Base-by-base conservation (phyloP, 164 flowering plant genomes). In the Protea cynaroides region DNA sequence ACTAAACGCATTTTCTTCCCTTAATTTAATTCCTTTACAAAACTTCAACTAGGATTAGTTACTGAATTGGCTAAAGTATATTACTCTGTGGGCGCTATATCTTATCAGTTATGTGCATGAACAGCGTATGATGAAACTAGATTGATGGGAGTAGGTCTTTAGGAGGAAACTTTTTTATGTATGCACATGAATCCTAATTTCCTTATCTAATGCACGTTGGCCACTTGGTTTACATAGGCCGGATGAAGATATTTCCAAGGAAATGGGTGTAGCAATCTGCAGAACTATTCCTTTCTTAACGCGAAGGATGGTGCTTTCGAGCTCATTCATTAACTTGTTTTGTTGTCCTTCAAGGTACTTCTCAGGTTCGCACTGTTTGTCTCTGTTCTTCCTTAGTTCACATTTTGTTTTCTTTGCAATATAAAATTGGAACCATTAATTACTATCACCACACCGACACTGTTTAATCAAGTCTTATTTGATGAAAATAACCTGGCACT, bases 271-370 rank as follows among this genome's bases (percentile, higher is more conserved):
- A 59, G 65, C 71, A 38, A 40, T 69, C 13, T 52, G 64, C 64
- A 75, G 67, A 22, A 65, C 18, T 22, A 61, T 69, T 64, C 74
- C 79, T 37, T 72, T 71, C 22, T 62, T 84, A 0, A 86, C 85
- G 8, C 75, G 96, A n/a, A 69, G 92, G 63, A 75, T 73, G 68
- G 59, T 87, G 68, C 71, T 92, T 53, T 70, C 86, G 1, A 76
- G 80, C 74, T 66, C 78, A 55, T 52, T 78, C 57, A 36, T 77
- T 69, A 75, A 59, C 64, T 73, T 80, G 1, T 71, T 74, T 62
- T 81, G 47, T 74, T 61, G 75, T 72, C 85, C 90, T 76, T 77
- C 96, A 77, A 88, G 96, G 92, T 87, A 88, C 80, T 85, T 78
- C 59, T 72, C 92, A 87, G 96, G 96, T 92, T 83, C 68, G 91